phyloP scores from a whole-genome alignment of 192 early-diverging fungal species.

The Podila clonocystis region DNA sequence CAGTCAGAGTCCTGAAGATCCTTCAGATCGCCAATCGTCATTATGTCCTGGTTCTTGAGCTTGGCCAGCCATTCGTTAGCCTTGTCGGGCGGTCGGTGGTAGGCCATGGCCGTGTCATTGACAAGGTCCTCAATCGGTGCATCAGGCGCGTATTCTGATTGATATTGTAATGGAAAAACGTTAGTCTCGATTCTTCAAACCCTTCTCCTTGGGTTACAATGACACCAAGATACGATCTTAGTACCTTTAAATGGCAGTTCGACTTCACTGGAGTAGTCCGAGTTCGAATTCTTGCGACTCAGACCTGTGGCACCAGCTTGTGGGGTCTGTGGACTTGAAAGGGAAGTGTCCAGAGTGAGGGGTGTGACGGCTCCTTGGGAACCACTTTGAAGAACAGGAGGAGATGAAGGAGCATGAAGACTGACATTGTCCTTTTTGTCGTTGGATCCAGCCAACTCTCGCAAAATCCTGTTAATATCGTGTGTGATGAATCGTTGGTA shows the following conservation, averaged over 20 bases:
- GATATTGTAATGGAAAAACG: not conserved
- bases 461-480: slow-evolving; percentile 84
- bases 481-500: slow-evolving; percentile 83
- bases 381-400: not conserved
- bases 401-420: slow-evolving; percentile 8
- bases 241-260: slow-evolving; percentile 6
- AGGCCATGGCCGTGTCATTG: slow-evolving; percentile 70
- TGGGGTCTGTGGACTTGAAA: not conserved
- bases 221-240: too few species aligned
- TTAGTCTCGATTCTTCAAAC: too few species aligned
- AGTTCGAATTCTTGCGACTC: slow-evolving; percentile 1
- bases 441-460: slow-evolving; percentile 64
- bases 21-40: slow-evolving; percentile 81
- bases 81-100: slow-evolving; percentile 75
- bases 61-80: slow-evolving; percentile 75
- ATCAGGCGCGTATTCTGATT: slow-evolving; percentile 65
- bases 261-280: not conserved
- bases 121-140: slow-evolving; percentile 76
- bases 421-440: slow-evolving; percentile 42
- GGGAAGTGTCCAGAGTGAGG: not conserved
- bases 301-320: not conserved
- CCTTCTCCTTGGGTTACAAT: too few species aligned
- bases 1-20: slow-evolving; percentile 81
- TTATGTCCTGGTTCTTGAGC: slow-evolving; percentile 78
- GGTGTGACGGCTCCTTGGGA: not conserved